phyloP scores from a whole-genome alignment of 805 yeast species.

The Teunomyces panamensis region DNA sequence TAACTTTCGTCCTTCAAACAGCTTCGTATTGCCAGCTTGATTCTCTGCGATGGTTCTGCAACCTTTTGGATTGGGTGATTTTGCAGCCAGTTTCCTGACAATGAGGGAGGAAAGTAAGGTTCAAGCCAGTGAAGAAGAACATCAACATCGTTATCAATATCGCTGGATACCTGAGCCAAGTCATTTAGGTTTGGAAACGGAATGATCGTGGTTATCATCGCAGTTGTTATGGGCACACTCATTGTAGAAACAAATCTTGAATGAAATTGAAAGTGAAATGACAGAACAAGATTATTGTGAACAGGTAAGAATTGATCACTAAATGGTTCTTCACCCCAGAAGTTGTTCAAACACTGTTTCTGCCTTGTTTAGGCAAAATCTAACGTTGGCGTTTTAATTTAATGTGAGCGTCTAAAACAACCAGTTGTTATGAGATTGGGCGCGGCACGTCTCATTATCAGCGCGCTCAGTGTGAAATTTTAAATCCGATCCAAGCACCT shows the following conservation, averaged over 20 bases:
- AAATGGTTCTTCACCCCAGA: too few species aligned
- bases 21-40: slow-evolving; percentile 34
- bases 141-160: slow-evolving; percentile 35
- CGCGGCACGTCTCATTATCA: background rate
- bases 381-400: background rate
- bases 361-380: background rate
- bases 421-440: background rate
- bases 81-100: slow-evolving; percentile 1
- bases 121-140: slow-evolving; percentile 31
- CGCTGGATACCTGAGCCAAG: slow-evolving; percentile 11
- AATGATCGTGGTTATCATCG: slow-evolving; percentile 3
- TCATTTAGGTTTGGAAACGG: slow-evolving; percentile 10
- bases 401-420: background rate
- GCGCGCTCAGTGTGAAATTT: background rate
- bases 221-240: background rate
- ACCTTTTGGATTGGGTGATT: background rate
- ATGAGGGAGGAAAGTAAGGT: slow-evolving; percentile 23
- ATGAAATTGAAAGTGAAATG: too few species aligned
- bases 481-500: background rate
- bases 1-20: slow-evolving; percentile 32
- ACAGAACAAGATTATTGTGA: too few species aligned
- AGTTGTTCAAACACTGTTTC: too few species aligned
- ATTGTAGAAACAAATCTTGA: background rate
- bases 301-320: too few species aligned
- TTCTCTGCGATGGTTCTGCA: slow-evolving; percentile 31